phyloP scores from a whole-genome alignment of 208 protist genomes.

The Leishmania lainsoni region DNA sequence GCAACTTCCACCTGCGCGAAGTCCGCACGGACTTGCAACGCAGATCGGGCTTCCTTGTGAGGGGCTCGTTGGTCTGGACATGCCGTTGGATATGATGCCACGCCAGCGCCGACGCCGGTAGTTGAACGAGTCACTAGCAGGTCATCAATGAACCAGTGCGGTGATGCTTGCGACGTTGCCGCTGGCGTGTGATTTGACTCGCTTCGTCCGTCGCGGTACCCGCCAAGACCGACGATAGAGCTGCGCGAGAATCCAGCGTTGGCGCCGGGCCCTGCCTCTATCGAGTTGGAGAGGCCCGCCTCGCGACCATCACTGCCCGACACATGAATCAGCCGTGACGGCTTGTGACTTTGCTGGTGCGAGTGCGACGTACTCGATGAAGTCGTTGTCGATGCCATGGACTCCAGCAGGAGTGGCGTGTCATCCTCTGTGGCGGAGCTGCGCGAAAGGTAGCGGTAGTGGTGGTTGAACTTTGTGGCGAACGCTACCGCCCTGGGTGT shows the following conservation, averaged over 20 bases:
- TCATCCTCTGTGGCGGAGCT: slow-evolving; percentile 12
- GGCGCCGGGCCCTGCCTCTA: not conserved
- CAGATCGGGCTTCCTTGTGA: slow-evolving; percentile 12
- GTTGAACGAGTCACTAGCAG: not conserved
- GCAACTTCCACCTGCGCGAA: not conserved
- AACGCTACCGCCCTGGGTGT: not conserved
- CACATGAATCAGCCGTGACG: not conserved
- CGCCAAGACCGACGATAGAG: too few relatives aligned
- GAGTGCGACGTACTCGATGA: slow-evolving; percentile 2
- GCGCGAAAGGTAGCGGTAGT: slow-evolving; percentile 8
- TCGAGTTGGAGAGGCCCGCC: not conserved
- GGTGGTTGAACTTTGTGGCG: not conserved
- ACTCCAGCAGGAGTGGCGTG: slow-evolving; percentile 10
- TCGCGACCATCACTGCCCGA: not conserved
- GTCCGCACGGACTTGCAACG: slow-evolving; percentile 7
- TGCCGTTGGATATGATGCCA: not conserved
- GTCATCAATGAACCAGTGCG: slow-evolving; percentile 7
- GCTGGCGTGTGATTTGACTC: not conserved
- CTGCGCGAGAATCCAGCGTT: slow-evolving; percentile 9
- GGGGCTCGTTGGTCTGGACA: slow-evolving; percentile 1
- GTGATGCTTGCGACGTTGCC: not conserved
- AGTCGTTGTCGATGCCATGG: not conserved
- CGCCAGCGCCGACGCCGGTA: not conserved
- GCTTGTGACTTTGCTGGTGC: slow-evolving; percentile 1
- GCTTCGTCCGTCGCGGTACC: not conserved